Evolutionary conservation across 441 rosid genomes (phyloP).

Genomic region (Brassica balearica): DNA sequence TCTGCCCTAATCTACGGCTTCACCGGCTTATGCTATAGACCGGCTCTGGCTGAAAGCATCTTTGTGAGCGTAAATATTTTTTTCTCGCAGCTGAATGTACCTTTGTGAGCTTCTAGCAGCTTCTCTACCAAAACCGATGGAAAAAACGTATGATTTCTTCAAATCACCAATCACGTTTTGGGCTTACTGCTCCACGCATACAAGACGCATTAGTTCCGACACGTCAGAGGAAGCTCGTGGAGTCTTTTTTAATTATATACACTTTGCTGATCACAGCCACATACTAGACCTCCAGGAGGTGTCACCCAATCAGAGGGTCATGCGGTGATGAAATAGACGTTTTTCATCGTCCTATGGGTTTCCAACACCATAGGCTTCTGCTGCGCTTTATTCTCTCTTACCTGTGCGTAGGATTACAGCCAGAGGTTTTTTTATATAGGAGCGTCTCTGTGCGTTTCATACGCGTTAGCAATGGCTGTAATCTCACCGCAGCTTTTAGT

Average conservation of each 20-base stretch:
- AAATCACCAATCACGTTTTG: conserved; percentile 20
- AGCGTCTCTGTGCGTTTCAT: conserved; percentile 1
- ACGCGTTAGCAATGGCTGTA: neutral
- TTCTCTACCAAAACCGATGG: neutral
- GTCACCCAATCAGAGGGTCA: neutral
- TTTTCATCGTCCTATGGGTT: neutral
- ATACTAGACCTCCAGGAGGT: neutral
- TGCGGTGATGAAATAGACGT: neutral
- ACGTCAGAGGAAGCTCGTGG: neutral
- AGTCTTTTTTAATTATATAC: neutral
- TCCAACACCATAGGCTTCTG: neutral
- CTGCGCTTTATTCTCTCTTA: neutral
- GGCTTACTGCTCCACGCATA: neutral
- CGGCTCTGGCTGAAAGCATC: no score
- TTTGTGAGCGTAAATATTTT: no score
- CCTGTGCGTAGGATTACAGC: no score
- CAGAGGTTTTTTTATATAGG: neutral
- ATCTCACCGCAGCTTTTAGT: conserved; percentile 10
- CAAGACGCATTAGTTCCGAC: neutral
- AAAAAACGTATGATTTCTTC: neutral
- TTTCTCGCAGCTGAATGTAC: no score
- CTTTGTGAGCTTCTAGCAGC: neutral
- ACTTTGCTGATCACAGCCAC: neutral
- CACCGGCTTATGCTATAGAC: no score
- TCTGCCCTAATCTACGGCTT: no score